Base-by-base conservation (phyloP, 148 eudicot genomes). In the Rhododendron kiyosumense region DNA sequence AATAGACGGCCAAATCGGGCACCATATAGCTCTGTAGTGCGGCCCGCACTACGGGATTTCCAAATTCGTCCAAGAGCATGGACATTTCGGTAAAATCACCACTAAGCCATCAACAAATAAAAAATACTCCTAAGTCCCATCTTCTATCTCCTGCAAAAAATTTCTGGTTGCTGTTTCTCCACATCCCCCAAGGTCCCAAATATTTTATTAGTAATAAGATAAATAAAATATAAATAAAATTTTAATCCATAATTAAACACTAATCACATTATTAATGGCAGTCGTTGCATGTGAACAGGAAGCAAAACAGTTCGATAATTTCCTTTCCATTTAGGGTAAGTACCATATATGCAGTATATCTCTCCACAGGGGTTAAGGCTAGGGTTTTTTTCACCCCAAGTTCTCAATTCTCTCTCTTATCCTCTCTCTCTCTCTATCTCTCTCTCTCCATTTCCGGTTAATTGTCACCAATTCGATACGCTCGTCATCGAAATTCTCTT, bases 301-400 rank as follows among this genome's bases (percentile, higher is more conserved):
- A 79, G 41, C 52, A 79, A 46, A n/a, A 22, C 46, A 28, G 65
- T 67, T 74, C 32, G 12, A 48, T 71, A 10, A 85, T 34, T 48
- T 49, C 36, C 32, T 76, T 79, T 86, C 88, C 88, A 78, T 88
- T 86, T 86, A 80, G 43, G 86, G 88, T 88, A 86, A 89, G 84
- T 83, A 48, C 77, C 48, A 76, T 67, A 26, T 0, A 2, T 26
- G 11, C 32, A 3, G 32, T 26, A 59, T 26, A 18, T 49, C 52
- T 15, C 15, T 57, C 57, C 12, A 36, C 28, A 11, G 14, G 57
- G 28, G 52, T 20, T 54, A 13, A 28, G 26, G 48, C 81, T 89
- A 87, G 89, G 89, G 88, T 85, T 86, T 86, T 51, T 52, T 76
- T 30, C 26, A 41, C 20, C 38, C 49, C 78, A 81, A 79, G 80